phyloP scores from a whole-genome alignment of 139 green algal genomes.

The Ettlia oleoabundans region DNA sequence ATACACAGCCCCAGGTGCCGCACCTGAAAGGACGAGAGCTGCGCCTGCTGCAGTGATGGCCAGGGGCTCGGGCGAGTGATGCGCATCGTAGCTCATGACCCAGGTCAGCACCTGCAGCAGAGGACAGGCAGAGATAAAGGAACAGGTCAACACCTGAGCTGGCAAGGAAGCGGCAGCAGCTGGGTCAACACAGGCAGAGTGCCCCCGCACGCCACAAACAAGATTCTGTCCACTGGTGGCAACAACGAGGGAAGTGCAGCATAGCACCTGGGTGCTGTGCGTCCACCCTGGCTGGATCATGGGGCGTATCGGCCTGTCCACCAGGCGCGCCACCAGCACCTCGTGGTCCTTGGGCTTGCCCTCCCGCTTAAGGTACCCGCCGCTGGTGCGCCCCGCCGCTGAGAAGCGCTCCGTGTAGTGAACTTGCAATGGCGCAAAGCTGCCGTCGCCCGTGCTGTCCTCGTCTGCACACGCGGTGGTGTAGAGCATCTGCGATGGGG shows the following conservation, averaged over 20 bases:
- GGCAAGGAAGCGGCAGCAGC: too few relatives aligned
- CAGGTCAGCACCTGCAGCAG: too few relatives aligned
- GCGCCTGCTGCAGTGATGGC: conserved; percentile 93
- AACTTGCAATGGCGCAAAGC: conserved; percentile 92
- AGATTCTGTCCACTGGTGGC: too few relatives aligned
- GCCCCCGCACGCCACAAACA: too few relatives aligned
- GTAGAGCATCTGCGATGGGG: too few relatives aligned
- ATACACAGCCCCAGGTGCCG: neutral
- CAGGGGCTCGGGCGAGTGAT: conserved; percentile 85
- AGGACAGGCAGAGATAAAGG: too few relatives aligned
- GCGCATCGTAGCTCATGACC: conserved; percentile 91
- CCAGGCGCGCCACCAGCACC: conserved; percentile 84
- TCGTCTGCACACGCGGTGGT: conserved; percentile 82
- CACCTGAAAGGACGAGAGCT: conserved; percentile 84
- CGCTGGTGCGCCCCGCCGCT: conserved; percentile 87
- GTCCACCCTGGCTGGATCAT: conserved; percentile 92
- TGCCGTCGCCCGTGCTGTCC: conserved; percentile 67
- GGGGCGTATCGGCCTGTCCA: conserved; percentile 94
- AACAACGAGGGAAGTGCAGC: too few relatives aligned
- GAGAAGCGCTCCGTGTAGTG: conserved; percentile 95
- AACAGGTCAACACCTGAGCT: too few relatives aligned
- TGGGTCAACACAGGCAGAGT: too few relatives aligned
- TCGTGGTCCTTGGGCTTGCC: conserved; percentile 86
- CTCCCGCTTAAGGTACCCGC: conserved; percentile 94
- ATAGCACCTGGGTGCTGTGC: conserved; percentile 92